A percentile compares a stretch with the other conserved stretches of the same genome.
Evolutionary conservation across 805 yeast species (phyloP).

Genomic region (Pichia manshurica): DNA sequence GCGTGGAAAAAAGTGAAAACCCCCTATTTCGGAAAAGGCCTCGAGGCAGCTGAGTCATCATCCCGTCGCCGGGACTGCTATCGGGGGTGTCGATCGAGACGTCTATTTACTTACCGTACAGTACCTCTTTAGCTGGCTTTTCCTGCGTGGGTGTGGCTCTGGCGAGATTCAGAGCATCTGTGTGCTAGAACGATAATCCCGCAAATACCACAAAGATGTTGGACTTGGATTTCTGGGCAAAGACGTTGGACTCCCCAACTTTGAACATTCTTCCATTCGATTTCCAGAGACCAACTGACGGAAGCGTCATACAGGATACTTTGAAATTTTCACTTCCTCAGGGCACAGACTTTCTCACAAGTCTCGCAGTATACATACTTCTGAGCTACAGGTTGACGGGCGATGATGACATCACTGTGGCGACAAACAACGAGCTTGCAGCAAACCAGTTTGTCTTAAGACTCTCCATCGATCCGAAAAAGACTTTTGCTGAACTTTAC

Average conservation of each 20-base stretch:
- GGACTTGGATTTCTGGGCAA: conserved; percentile 50
- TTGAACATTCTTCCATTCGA: conserved; percentile 86
- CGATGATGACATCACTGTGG: conserved; percentile 88
- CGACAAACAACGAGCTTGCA: conserved; percentile 55
- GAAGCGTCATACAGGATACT: conserved; percentile 60
- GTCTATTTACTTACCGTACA: too few relatives aligned
- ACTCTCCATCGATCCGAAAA: conserved; percentile 46
- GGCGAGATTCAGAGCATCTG: too few relatives aligned
- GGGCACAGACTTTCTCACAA: conserved; percentile 38
- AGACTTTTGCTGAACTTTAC: conserved; percentile 50
- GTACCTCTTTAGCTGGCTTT: too few relatives aligned
- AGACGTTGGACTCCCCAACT: conserved; percentile 69
- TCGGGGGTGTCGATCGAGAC: too few relatives aligned
- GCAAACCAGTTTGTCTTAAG: conserved; percentile 56
- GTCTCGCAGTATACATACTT: conserved; percentile 62
- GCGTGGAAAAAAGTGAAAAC: too few relatives aligned
- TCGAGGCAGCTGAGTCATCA: too few relatives aligned
- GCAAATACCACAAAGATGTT: neutral
- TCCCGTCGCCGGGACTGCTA: too few relatives aligned
- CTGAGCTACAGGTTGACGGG: conserved; percentile 80
- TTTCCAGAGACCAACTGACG: conserved; percentile 68
- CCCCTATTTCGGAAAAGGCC: too few relatives aligned
- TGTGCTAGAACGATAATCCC: too few relatives aligned
- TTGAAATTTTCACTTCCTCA: conserved; percentile 4
- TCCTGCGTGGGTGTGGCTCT: too few relatives aligned